Base-by-base conservation (phyloP, 1,139 yeast genomes). In the Torulaspora globosa region DNA sequence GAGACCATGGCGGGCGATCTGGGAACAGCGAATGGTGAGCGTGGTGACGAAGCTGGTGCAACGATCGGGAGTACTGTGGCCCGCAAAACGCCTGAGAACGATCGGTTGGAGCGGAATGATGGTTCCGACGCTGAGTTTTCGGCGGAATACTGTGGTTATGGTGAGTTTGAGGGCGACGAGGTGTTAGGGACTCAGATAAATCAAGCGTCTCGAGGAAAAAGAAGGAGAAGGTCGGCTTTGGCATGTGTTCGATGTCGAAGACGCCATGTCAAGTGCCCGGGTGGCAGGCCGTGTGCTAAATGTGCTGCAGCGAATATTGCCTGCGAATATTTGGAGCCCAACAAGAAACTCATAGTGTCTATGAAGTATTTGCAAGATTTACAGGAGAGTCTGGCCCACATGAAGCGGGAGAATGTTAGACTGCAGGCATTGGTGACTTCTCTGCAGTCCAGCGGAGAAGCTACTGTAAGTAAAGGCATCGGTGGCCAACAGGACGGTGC, bases 221-320 rank as follows among this genome's bases (percentile, higher is more conserved):
- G 36, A n/a, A 39, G 44, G 37, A 56, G 54, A 39, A 43, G 56
- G 35, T 52, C 59, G 1, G 44, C 55, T 1, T 31, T 59, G 40
- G 68, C 68, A 1, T 86, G 95, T 60, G 79, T 80, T 12, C 68
- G 89, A 39, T 86, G 95, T 59, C 71, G 95, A 34, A 76, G 79
- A 41, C 73, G 92, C 47, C 95, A 86, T 63, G 80, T 83, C 32
- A 76, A 85, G 53, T 86, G 95, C 60, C 89, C 89, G 9, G 94
- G 94, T 1, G 92, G 88, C 1, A 76, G 80, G 29, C 88, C 90
- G 0, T 86, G 95, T 62, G 67, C 71, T 46, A 81, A 82, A 57
- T 86, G 95, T 62, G 69, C 66, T 15, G 65, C 74, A 41, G 79
- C 85, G 14, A 75, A 73, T 46, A 70, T 81, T 1, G 72, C 73